Evolutionary conservation across 108 stramenopile species (phyloP), one percentile per base, ranked within the genome.

Genomic region (Mediolabrus comicus): DNA sequence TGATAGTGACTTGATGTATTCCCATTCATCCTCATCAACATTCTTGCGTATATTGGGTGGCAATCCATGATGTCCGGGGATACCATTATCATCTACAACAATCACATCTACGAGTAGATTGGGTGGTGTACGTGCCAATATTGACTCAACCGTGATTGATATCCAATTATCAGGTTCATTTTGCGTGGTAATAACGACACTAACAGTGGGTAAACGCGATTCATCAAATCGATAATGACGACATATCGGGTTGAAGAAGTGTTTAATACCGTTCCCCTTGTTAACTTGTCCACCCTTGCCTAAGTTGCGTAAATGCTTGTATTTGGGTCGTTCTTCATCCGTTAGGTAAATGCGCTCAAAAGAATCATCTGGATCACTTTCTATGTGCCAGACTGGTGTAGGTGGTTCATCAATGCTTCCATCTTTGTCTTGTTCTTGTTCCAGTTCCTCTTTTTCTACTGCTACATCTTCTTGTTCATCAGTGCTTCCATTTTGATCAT

Each of bases 61-160:
- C 11, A 77, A 63, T 0, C 67, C 75, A 35, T 77, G 68, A 31
- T 69, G 58, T 3, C 72, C 75, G 0, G 75, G 75, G 6, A 69
- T 65, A 26, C 82, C 82, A 51, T 83, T 83, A 54, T 83, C 82
- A 41, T 83, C 82, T 0, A 83, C 82, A 1, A 83, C 53, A 17
- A 83, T 75, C 26, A 83, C 72, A 16, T 79, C 74, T 10, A 41
- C 30, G 13, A 83, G 58, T n/a, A 83, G 58, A 9, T 70, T n/a
- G 6, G 77, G 78, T 10, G 82, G 82, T 0, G 82, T 83, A 14
- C 82, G 67, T 12, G 77, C 82, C 62, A 83, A 54, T 39, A 83
- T 71, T 12, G 63, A 66, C 19, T 83, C 72, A 1, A 83, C 82
- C 4, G 69, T 68, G 27, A 79, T 54, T 0, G 69, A 60, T 11